Conservation (phyloP, 2,329 filamentous ascomycete species). For the Arthroderma uncinatum region DNA sequence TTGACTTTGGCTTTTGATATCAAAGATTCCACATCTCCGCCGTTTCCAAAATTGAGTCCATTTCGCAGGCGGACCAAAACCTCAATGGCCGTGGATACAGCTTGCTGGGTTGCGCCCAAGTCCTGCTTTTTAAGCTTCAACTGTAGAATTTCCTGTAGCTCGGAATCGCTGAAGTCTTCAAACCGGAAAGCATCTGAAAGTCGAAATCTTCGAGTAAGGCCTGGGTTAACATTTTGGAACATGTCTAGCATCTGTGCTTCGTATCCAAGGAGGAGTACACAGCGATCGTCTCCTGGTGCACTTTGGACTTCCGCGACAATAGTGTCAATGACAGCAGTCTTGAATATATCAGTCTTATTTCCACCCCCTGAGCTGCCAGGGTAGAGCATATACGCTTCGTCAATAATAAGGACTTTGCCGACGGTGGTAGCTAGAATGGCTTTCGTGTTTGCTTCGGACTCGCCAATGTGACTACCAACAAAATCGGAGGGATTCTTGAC, state of each 20-base stretch:
- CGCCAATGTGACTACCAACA: constrained; percentile 50
- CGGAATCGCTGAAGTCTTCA: constrained; percentile 52
- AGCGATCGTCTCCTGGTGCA: constrained; percentile 58
- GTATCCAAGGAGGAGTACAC: constrained; percentile 61
- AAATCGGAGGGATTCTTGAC: constrained; percentile 66
- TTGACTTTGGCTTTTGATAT: constrained; percentile 46
- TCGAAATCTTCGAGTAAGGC: constrained; percentile 55
- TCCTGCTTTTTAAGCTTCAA: constrained; percentile 50
- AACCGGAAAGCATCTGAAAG: constrained; percentile 54
- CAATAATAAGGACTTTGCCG: constrained; percentile 69
- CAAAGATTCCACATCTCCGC: constrained; percentile 61
- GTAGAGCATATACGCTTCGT: constrained; percentile 63
- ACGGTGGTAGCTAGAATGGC: constrained; percentile 53
- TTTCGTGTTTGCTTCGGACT: constrained; percentile 61
- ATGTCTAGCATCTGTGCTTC: constrained; percentile 57
- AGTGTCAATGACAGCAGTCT: constrained; percentile 58
- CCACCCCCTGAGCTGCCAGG: constrained; percentile 24
- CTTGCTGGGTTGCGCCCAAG: constrained; percentile 43
- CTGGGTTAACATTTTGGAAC: constrained; percentile 64
- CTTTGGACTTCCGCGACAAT: constrained; percentile 64
- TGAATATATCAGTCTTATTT: constrained; percentile 40
- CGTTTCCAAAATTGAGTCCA: constrained; percentile 59
- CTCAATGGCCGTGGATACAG: constrained; percentile 45
- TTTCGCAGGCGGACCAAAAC: constrained; percentile 52
- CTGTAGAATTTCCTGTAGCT: constrained; percentile 50